Conservation (phyloP, 2,329 filamentous ascomycete genomes). For the Coniochaeta hoffmannii region DNA sequence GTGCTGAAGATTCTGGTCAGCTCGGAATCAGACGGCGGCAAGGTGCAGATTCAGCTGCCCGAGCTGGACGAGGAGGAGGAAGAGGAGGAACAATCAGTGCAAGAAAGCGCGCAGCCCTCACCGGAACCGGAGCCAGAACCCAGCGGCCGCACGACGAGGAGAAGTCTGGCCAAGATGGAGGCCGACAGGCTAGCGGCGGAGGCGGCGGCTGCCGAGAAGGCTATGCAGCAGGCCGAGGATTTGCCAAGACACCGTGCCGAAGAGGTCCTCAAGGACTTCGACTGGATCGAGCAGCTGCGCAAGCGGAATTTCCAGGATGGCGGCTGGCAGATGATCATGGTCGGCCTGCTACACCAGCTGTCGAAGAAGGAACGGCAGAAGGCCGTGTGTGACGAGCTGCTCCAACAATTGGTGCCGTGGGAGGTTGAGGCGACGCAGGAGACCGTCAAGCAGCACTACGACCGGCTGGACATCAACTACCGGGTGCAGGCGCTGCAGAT, state of each 20-base stretch:
- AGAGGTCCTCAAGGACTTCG: conserved; percentile 65
- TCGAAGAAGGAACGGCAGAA: conserved; percentile 67
- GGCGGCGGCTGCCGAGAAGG: conserved; percentile 45
- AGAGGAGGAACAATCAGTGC: conserved; percentile 54
- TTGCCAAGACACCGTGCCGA: conserved; percentile 58
- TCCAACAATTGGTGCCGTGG: conserved; percentile 73
- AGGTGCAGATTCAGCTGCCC: conserved; percentile 71
- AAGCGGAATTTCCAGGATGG: conserved; percentile 81
- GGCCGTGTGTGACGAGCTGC: conserved; percentile 67
- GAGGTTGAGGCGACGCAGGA: conserved; percentile 68
- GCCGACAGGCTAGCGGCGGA: conserved; percentile 60
- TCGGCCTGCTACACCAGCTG: conserved; percentile 78
- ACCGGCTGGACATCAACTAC: conserved; percentile 71
- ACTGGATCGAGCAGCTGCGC: conserved; percentile 80
- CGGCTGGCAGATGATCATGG: conserved; percentile 85
- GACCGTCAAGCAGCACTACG: conserved; percentile 66
- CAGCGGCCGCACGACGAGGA: conserved; percentile 67
- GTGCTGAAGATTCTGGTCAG: conserved; percentile 81
- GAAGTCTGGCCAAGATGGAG: conserved; percentile 77
- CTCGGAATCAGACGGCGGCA: conserved; percentile 66
- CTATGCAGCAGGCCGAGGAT: conserved; percentile 37
- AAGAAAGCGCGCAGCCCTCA: conserved; percentile 42
- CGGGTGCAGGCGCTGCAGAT: conserved; percentile 77
- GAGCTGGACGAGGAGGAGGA: conserved; percentile 66
- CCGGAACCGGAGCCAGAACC: conserved; percentile 67